These are phyloP conservation scores for Fragaria iinumae DNA, from an alignment of 306 rosid species.

Conservation along the genomic window DNA sequence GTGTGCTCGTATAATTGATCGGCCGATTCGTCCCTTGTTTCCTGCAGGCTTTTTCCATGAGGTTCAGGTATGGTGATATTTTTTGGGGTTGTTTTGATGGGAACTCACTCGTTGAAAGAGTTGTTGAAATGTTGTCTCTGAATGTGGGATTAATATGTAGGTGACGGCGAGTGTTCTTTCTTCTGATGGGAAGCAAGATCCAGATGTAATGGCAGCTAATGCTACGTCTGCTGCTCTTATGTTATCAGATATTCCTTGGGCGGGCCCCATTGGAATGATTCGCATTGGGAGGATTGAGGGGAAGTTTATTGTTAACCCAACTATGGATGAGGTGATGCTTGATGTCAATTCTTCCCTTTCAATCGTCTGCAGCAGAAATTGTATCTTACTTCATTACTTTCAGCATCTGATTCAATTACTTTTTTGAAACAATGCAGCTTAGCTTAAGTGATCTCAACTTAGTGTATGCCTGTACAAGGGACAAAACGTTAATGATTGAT, in stretches of 20 bases:
- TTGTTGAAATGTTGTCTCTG: not conserved
- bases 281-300: slow-evolving; percentile 84
- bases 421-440: slow-evolving; percentile 50
- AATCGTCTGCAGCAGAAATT: not conserved
- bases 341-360: slow-evolving; percentile 1
- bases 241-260: slow-evolving; percentile 98
- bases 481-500: slow-evolving; percentile 94
- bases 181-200: slow-evolving; percentile 87
- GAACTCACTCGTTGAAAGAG: not conserved
- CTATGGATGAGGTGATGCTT: slow-evolving; percentile 78
- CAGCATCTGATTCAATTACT: not conserved
- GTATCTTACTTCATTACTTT: not conserved
- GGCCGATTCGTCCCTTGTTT: slow-evolving; percentile 91
- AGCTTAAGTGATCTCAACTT: slow-evolving; percentile 87
- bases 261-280: slow-evolving; percentile 90
- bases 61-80: slow-evolving; percentile 67
- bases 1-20: slow-evolving; percentile 83
- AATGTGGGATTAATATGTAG: slow-evolving; percentile 31
- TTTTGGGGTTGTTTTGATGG: slow-evolving; percentile 12
- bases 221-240: slow-evolving; percentile 93
- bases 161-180: slow-evolving; percentile 89
- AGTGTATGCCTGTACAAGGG: slow-evolving; percentile 92
- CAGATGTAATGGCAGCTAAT: slow-evolving; percentile 90
- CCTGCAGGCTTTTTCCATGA: slow-evolving; percentile 90
- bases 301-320: slow-evolving; percentile 79